Evolutionary conservation across 306 rosid genomes (phyloP), one percentile per base, ranked within the genome.

Genomic region (Carpinus viminea): DNA sequence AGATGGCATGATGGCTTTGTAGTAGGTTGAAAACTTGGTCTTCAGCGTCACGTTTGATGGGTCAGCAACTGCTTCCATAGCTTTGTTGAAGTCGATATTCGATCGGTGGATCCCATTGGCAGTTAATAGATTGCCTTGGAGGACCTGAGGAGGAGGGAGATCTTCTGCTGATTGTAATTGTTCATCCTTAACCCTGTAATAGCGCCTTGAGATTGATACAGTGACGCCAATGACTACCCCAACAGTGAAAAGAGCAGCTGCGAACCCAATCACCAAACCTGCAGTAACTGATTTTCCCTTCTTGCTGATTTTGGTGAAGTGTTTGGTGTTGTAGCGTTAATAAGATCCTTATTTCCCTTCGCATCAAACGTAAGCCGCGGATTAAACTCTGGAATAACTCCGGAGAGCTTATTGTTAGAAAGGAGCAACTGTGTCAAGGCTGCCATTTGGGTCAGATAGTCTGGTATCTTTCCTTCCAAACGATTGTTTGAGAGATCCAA

Each of bases 21-120:
- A 91, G 82, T 92, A 95, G 65, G 96, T 91, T 20, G 96, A 95
- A 87, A 95, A 89, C 86, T 91, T 86, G 43, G 97, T 92, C 78
- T 95, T 92, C 76, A 91, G 76, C 45, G 80, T 83, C 10, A 93
- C 24, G 77, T 90, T 95, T 59, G 90, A 83, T 34, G 87, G 81
- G 65, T 76, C 76, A 10, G 91, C 66, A 71, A 89, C 97, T 71
- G 86, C 92, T 78, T 87, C 90, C 88, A 95, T 87, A 69, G 93
- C 92, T 85, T 84, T 89, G 54, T 86, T 82, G 82, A 95, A 88
- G 85, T 90, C 91, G 43, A 95, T 88, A 79, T 78, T 91, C 47
- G 93, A 87, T 73, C 88, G 88, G 77, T 95, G 98, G 76, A 92
- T 88, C 36, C 83, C 88, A 76, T 89, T 88, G 45, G 89, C 68